A percentile compares a stretch with the other conserved stretches of the same genome.
phyloP scores from a whole-genome alignment of 2,329 filamentous ascomycete genomes.

The Dactylellina haptotyla region DNA sequence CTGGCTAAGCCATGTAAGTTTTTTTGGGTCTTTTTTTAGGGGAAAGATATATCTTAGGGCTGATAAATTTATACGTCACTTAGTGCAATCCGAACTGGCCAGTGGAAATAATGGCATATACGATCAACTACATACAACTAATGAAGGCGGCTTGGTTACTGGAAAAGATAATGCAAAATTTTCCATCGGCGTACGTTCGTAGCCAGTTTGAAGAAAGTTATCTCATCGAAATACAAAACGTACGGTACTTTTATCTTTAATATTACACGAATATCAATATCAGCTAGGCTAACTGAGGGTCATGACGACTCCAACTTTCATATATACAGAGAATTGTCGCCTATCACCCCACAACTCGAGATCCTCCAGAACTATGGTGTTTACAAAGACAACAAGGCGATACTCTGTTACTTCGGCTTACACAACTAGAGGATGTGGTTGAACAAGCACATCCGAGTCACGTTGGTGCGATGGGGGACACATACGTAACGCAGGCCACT shows the following conservation, averaged over 20 bases:
- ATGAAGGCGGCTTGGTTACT: conserved; percentile 55
- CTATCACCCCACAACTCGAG: conserved; percentile 2
- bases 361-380: conserved; percentile 1
- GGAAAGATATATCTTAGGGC: not conserved
- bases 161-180: conserved; percentile 17
- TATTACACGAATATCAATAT: not conserved
- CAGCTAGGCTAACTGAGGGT: not conserved
- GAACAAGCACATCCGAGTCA: too few relatives aligned
- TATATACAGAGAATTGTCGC: conserved; percentile 7
- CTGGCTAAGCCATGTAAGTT: conserved; percentile 55
- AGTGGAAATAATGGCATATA: not conserved
- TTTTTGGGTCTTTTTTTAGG: not conserved
- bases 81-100: conserved; percentile 10
- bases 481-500: not conserved
- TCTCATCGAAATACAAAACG: conserved; percentile 33
- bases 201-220: conserved; percentile 18
- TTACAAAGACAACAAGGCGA: conserved; percentile 6
- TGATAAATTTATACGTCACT: not conserved
- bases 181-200: not conserved
- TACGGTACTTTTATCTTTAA: not conserved
- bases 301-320: not conserved
- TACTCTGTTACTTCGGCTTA: conserved; percentile 2
- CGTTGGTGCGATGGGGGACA: not conserved
- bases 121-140: conserved; percentile 51
- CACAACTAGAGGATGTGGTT: conserved; percentile 3